phyloP scores from a whole-genome alignment of 202 grass and related monocot species.

The Zoysia matrella region DNA sequence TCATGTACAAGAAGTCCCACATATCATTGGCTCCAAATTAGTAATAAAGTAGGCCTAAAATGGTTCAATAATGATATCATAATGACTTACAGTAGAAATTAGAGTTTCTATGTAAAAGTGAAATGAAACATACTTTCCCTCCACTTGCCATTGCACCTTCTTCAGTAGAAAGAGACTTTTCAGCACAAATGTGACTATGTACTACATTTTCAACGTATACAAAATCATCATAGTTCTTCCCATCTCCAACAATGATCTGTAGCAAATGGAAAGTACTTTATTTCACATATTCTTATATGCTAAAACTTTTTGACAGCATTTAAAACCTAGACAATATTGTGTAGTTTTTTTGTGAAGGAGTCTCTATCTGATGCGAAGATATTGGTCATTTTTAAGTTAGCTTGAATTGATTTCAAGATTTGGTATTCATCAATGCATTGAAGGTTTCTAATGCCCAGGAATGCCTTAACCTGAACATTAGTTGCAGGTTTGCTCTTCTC shows the following conservation, averaged over 20 bases:
- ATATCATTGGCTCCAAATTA: conserved; percentile 73
- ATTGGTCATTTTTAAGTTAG: too few relatives aligned
- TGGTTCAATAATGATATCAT: neutral
- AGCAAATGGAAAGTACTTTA: neutral
- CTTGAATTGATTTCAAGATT: too few relatives aligned
- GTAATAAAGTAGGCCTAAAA: conserved; percentile 84
- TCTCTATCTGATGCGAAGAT: too few relatives aligned
- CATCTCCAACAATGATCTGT: conserved; percentile 75
- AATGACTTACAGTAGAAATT: neutral
- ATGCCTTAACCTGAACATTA: too few relatives aligned
- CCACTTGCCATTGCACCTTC: conserved; percentile 50
- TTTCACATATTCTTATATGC: neutral
- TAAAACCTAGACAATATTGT: too few relatives aligned
- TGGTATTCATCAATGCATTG: too few relatives aligned
- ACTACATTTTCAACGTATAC: conserved; percentile 91
- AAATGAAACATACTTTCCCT: conserved; percentile 55
- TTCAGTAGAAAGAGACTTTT: conserved; percentile 55
- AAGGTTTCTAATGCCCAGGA: too few relatives aligned
- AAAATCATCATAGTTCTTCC: conserved; percentile 79
- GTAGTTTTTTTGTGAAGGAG: too few relatives aligned
- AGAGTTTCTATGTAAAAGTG: neutral
- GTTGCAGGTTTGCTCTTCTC: too few relatives aligned
- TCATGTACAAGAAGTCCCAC: conserved; percentile 73
- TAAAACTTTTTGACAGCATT: too few relatives aligned
- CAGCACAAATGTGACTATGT: conserved; percentile 79